phyloP scores from a whole-genome alignment of 345 rosid species.

The Salix dunnii region DNA sequence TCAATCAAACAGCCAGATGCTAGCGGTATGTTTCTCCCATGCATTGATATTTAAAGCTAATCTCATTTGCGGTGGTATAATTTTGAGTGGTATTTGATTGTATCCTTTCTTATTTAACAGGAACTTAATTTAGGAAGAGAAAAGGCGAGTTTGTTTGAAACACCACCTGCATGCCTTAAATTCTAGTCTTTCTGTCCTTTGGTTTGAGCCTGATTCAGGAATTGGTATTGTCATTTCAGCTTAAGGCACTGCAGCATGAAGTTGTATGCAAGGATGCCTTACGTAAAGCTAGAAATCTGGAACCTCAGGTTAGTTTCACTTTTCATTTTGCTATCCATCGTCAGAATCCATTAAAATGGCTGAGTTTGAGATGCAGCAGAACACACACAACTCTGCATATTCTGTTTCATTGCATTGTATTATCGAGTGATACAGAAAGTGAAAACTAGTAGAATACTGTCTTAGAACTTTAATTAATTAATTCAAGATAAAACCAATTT shows the following conservation, averaged over 20 bases:
- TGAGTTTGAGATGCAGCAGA: background rate
- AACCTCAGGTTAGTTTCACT: conserved; percentile 23
- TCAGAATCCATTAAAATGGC: background rate
- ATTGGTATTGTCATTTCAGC: conserved; percentile 23
- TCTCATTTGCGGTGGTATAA: background rate
- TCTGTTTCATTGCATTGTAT: background rate
- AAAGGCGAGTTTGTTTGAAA: conserved; percentile 29
- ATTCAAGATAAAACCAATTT: background rate
- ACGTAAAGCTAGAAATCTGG: conserved; percentile 35
- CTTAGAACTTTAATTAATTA: background rate
- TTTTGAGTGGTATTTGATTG: conserved; percentile 1
- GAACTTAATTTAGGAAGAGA: conserved; percentile 59
- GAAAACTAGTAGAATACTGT: background rate
- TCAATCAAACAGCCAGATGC: conserved; percentile 53
- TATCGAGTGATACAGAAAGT: background rate
- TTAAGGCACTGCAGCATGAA: conserved; percentile 55
- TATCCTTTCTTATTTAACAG: conserved; percentile 26
- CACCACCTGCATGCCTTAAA: background rate
- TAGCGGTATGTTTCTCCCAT: conserved; percentile 42
- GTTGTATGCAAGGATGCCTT: conserved; percentile 50
- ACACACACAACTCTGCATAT: background rate
- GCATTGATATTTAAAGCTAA: background rate
- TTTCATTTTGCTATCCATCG: background rate
- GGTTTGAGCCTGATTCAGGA: conserved; percentile 1
- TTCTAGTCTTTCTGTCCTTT: background rate